A percentile compares a stretch with the other conserved stretches of the same genome.
These are phyloP conservation scores for Hygrocybe punicea DNA, from an alignment of 768 basidiomycete species.

Conservation along the genomic window DNA sequence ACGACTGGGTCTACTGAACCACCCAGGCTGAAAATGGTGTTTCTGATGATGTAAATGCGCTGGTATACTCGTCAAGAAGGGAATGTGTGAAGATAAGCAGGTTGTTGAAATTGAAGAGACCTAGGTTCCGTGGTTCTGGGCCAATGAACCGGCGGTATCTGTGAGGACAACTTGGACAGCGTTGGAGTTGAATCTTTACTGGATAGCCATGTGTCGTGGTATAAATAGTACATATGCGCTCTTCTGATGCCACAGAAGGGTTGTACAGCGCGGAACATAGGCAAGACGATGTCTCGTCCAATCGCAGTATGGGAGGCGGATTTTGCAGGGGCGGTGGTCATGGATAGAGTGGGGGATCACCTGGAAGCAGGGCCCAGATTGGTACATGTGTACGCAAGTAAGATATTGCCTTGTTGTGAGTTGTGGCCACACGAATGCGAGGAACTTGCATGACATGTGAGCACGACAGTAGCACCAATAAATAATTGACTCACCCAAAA, in stretches of 20 bases:
- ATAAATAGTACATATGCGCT: neutral
- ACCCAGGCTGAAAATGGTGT: constrained; percentile 34
- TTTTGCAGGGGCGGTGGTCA: neutral
- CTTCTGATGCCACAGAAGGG: neutral
- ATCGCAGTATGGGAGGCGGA: neutral
- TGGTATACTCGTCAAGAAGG: constrained; percentile 35
- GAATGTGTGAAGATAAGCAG: constrained; percentile 29
- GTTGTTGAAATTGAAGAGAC: constrained; percentile 38
- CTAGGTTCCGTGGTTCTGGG: constrained; percentile 25
- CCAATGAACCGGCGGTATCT: constrained; percentile 23
- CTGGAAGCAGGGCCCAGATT: constrained; percentile 1
- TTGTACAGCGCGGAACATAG: neutral
- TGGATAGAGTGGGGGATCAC: neutral
- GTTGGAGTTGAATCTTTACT: neutral
- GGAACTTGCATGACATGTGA: neutral
- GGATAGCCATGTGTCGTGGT: neutral
- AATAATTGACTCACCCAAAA: neutral
- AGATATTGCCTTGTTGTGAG: neutral
- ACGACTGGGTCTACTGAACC: too few species aligned
- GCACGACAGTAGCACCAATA: neutral
- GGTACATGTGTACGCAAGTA: constrained; percentile 7
- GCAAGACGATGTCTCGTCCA: neutral
- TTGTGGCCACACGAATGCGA: neutral
- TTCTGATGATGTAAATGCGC: constrained; percentile 32
- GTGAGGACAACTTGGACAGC: constrained; percentile 2